These are phyloP conservation scores for Globisporangium paroecandrum DNA, from an alignment of 352 stramenopile genomes.

Conservation along the genomic window DNA sequence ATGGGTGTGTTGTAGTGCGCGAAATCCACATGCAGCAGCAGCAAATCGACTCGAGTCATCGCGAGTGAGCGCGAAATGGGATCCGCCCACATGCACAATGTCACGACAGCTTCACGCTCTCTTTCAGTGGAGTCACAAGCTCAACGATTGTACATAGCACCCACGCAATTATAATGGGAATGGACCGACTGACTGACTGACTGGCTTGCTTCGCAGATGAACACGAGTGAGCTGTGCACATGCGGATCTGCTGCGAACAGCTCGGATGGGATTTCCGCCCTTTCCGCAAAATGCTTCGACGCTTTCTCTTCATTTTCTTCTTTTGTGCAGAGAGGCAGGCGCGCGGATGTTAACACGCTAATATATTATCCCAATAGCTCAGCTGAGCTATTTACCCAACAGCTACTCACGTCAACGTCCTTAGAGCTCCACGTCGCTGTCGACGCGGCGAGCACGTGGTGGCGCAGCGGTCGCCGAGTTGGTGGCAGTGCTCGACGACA, in stretches of 20 bases:
- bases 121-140: neutral
- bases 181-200: neutral
- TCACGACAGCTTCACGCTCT: neutral
- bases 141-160: neutral
- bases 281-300: neutral
- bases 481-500: slow-evolving; percentile 14
- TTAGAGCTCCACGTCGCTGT: slow-evolving; percentile 68
- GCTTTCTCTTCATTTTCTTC: neutral
- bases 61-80: neutral
- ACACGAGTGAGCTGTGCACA: neutral
- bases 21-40: neutral
- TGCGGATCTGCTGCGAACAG: neutral
- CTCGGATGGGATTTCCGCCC: neutral
- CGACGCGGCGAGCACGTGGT: slow-evolving; percentile 33
- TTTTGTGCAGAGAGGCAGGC: neutral
- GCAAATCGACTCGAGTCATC: neutral
- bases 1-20: neutral
- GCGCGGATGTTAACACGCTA: neutral
- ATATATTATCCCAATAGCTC: neutral
- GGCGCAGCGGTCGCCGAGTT: slow-evolving; percentile 3
- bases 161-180: neutral
- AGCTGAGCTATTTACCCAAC: neutral
- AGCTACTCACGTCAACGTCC: neutral
- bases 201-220: neutral
- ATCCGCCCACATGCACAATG: neutral